phyloP scores from a whole-genome alignment of 1,139 yeast species.

The Suhomyces atakaporum region DNA sequence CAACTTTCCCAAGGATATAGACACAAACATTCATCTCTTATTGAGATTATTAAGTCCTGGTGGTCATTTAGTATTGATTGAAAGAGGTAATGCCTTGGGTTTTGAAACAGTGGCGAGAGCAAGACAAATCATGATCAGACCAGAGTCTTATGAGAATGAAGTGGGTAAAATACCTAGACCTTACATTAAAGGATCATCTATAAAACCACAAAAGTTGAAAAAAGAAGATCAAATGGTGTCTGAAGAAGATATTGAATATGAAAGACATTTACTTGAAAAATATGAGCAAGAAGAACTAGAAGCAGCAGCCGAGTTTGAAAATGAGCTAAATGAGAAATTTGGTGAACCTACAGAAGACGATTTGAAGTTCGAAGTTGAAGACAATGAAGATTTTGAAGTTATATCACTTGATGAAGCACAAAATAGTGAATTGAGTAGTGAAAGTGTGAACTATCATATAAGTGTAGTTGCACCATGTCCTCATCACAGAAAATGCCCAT shows the following conservation, averaged over 20 bases:
- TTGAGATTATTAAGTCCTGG: constrained; percentile 67
- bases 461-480: constrained; percentile 85
- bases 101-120: constrained; percentile 90
- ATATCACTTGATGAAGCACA: constrained; percentile 25
- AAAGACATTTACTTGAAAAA: constrained; percentile 31
- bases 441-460: constrained; percentile 52
- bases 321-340: constrained; percentile 38
- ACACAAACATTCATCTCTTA: constrained; percentile 62
- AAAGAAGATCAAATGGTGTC: constrained; percentile 40
- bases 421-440: constrained; percentile 17
- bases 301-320: constrained; percentile 30
- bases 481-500: constrained; percentile 85
- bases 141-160: constrained; percentile 62
- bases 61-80: constrained; percentile 77
- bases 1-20: constrained; percentile 73
- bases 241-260: constrained; percentile 36
- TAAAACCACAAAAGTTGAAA: constrained; percentile 42
- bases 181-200: constrained; percentile 55
- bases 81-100: constrained; percentile 88
- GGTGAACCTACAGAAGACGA: constrained; percentile 49
- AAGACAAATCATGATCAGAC: constrained; percentile 82
- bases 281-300: constrained; percentile 23
- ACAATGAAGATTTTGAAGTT: constrained; percentile 42
- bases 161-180: constrained; percentile 72
- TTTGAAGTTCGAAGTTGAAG: constrained; percentile 51